Evolutionary conservation across 2,329 filamentous ascomycete species (phyloP).

Genomic region (Paraconiothyrium sp.): DNA sequence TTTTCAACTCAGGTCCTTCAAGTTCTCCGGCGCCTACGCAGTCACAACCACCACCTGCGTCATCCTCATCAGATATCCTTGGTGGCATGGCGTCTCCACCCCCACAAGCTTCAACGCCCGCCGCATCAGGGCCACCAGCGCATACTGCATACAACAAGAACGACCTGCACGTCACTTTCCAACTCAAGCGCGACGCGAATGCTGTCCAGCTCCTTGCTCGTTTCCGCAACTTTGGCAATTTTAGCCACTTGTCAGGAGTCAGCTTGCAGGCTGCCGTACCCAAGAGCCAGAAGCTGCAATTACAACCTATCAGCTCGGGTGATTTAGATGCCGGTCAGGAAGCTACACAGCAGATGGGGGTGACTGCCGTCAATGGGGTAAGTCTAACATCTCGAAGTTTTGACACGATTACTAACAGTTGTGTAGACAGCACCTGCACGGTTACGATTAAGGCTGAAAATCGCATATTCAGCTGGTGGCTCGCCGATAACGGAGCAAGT

Average conservation of each 20-base stretch:
- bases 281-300: conserved; percentile 92
- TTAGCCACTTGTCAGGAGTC: conserved; percentile 74
- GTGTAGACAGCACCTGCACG: conserved; percentile 72
- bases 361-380: conserved; percentile 87
- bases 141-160: conserved; percentile 88
- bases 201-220: conserved; percentile 82
- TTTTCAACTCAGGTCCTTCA: conserved; percentile 70
- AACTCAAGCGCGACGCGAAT: conserved; percentile 83
- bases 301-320: conserved; percentile 86
- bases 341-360: conserved; percentile 89
- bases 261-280: conserved; percentile 94
- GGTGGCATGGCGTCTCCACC: conserved; percentile 58
- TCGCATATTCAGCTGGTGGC: conserved; percentile 77
- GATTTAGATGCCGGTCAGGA: conserved; percentile 81
- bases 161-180: conserved; percentile 80
- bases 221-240: conserved; percentile 80
- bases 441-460: conserved; percentile 83
- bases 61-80: conserved; percentile 52
- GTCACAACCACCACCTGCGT: conserved; percentile 50
- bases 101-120: conserved; percentile 55
- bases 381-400: conserved; percentile 57
- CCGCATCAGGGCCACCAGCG: conserved; percentile 55
- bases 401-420: conserved; percentile 31
- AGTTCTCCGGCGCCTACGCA: conserved; percentile 48
- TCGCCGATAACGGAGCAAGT: conserved; percentile 88